Percentiles rank a stretch among this genome's conserved stretches.
Evolutionary conservation across 805 yeast species (phyloP).

Genomic region (Starmerella gropengiesseri): DNA sequence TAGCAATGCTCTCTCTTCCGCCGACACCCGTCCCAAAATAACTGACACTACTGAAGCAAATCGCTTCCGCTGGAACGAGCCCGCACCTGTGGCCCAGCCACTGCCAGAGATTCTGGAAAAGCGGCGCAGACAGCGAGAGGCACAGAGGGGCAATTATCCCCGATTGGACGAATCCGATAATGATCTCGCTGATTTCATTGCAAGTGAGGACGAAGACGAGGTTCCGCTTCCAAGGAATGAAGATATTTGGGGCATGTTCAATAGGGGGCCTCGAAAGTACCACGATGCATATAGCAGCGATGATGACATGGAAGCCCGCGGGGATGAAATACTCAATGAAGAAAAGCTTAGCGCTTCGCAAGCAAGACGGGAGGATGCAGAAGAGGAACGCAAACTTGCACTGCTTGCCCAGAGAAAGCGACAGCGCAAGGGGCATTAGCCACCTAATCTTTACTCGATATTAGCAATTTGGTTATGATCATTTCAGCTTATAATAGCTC

Average conservation of each 20-base stretch:
- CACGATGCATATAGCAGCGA: constrained; percentile 39
- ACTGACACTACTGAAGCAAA: background rate
- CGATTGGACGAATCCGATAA: constrained; percentile 34
- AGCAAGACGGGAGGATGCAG: constrained; percentile 66
- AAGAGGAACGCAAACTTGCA: constrained; percentile 45
- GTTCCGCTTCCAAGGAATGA: constrained; percentile 39
- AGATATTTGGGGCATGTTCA: constrained; percentile 83
- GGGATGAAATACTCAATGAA: constrained; percentile 75
- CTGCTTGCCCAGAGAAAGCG: constrained; percentile 30
- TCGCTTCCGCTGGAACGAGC: background rate
- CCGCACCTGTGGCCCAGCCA: constrained; percentile 24
- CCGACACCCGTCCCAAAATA: background rate
- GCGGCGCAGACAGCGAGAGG: background rate
- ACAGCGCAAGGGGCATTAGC: background rate
- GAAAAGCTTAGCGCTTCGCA: constrained; percentile 56
- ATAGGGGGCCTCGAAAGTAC: constrained; percentile 39
- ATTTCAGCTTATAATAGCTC: constrained; percentile 24
- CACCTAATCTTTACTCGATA: background rate
- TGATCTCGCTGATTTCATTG: constrained; percentile 48
- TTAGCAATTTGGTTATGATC: no score
- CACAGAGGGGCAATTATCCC: background rate
- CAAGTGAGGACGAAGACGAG: constrained; percentile 42
- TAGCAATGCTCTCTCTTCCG: background rate
- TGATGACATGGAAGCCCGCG: constrained; percentile 90
- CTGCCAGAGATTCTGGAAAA: constrained; percentile 19